Base-by-base conservation (phyloP, 2,329 filamentous ascomycete species). In the Fusarium secorum region DNA sequence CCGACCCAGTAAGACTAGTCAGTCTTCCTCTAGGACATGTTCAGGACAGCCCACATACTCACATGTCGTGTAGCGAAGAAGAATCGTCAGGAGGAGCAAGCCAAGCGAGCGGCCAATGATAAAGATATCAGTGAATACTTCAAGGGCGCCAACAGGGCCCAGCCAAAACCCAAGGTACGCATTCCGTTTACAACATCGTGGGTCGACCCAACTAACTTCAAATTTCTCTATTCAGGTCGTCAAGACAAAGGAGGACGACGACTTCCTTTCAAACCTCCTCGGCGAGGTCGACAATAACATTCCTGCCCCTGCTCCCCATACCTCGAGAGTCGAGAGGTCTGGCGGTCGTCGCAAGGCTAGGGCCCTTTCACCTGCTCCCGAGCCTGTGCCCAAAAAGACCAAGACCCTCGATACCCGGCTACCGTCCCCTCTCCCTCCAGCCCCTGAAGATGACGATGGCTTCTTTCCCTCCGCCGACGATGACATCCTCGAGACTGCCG, bases 121-220 rank as follows among this genome's bases (percentile, higher is more conserved):
- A 92, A 93, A 77, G 92, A 94, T 74, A 98, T 99, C 78, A 94
- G 91, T 81, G 95, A 97, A 76, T 99, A 97, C 82, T 98, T 99
- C 79, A 93, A 92, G 74, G 94, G 93, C 59, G 87, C 89, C 36
- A 84, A 85, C 65, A 87, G 87, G 71, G 81, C 87, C 54, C 90
- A 90, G 62, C 85, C 91, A 18, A 98, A 98, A 79, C 86, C 92
- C 22, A 98, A 97, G 87, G 94, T 95, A 81, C 64, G 52, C 10
- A 33, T 45, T 9, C 28, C 2, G n/a, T 8, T 28, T 14, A 17
- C n/a, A 6, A 10, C 11, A 33, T 28, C 11, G 11, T 32, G 24
- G 15, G 41, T 45, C 11, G 14, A n/a, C 11, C 14, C 33, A 8
- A 60, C 60, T 63, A 32, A 68, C 30, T 52, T 61, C 20, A 36